Evolutionary conservation across 768 basidiomycete species (phyloP).

Genomic region (Auriscalpium vulgare): DNA sequence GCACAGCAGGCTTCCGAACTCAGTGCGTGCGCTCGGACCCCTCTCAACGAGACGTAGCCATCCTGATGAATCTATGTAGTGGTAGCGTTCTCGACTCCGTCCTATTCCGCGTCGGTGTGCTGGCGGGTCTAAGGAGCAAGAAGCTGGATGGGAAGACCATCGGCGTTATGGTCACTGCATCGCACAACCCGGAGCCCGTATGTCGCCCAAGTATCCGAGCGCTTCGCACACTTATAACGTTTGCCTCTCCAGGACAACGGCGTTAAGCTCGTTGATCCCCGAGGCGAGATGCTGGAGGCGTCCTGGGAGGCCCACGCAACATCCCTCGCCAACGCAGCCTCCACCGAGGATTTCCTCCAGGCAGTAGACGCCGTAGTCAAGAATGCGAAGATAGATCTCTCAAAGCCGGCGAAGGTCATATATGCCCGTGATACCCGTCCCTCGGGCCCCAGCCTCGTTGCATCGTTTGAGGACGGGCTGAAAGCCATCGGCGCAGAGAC

Average conservation of each 20-base stretch:
- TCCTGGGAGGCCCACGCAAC: slow-evolving; percentile 92
- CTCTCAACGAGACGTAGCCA: too few relatives aligned
- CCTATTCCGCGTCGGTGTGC: slow-evolving; percentile 86
- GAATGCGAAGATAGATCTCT: slow-evolving; percentile 65
- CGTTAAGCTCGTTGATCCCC: slow-evolving; percentile 95
- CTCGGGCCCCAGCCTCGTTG: slow-evolving; percentile 68
- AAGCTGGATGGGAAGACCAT: slow-evolving; percentile 85
- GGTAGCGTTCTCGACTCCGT: slow-evolving; percentile 74
- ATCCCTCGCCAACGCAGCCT: slow-evolving; percentile 71
- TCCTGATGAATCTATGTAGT: slow-evolving; percentile 29
- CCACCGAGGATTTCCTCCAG: slow-evolving; percentile 63
- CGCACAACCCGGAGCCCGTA: slow-evolving; percentile 98
- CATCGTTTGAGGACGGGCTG: slow-evolving; percentile 78
- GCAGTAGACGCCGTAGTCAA: slow-evolving; percentile 56
- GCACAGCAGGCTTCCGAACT: slow-evolving; percentile 92
- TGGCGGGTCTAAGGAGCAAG: slow-evolving; percentile 88
- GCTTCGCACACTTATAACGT: not conserved
- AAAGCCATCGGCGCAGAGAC: slow-evolving; percentile 59
- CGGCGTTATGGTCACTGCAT: slow-evolving; percentile 98
- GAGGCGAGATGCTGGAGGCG: slow-evolving; percentile 93
- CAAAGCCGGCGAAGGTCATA: slow-evolving; percentile 72
- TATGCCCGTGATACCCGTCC: slow-evolving; percentile 93
- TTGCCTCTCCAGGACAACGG: slow-evolving; percentile 75
- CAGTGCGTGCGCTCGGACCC: slow-evolving; percentile 42
- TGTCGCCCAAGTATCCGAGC: slow-evolving; percentile 13